Base-by-base conservation (phyloP, 2,329 filamentous ascomycete species). In the Diaporthe batatas region DNA sequence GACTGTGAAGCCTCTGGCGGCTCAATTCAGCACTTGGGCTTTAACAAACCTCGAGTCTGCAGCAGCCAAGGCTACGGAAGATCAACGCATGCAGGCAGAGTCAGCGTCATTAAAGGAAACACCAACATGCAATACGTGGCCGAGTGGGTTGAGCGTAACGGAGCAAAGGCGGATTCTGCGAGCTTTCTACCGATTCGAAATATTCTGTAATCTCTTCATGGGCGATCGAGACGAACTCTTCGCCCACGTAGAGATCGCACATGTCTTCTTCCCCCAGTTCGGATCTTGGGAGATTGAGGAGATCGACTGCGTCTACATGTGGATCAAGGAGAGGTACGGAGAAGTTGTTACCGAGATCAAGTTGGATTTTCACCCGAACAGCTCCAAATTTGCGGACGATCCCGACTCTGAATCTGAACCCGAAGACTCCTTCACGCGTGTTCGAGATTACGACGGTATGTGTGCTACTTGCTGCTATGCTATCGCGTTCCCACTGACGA, bases 271-370 rank as follows among this genome's bases (percentile, higher is more conserved):
- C 11, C 49, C 25, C 21, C 18, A 57, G 10, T 69, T 73, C 7
- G 70, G 73, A 25, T 68, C 74, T 11, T 75, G 74, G 74, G 74
- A 74, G 34, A 55, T 74, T 16, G 74, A 75, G 72, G 72, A 74
- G 47, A 39, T 73, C 4, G 21, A 1, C 34, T 74, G 54, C 23
- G 47, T 75, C 53, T 65, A 68, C 47, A 12, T 1, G 18, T 74
- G 65, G 34, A 47, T 64, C 29, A n/a, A 68, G 53, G 49, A 68
- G 12, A 70, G n/a, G 21, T 74, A 73, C 47, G 55, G 44, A 23
- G 16, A 65, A 32, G 49, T 73, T 7, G 23, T 67, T 34, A 11
- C 54, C n/a, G 32, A 71, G 6, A 58, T 73, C 25, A 34, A 29
- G 25, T 70, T 39, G 57, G 72, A 72, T 42, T 10, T 74, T 16